Conservation (phyloP, 306 rosid species). For the Corylus heterophylla region DNA sequence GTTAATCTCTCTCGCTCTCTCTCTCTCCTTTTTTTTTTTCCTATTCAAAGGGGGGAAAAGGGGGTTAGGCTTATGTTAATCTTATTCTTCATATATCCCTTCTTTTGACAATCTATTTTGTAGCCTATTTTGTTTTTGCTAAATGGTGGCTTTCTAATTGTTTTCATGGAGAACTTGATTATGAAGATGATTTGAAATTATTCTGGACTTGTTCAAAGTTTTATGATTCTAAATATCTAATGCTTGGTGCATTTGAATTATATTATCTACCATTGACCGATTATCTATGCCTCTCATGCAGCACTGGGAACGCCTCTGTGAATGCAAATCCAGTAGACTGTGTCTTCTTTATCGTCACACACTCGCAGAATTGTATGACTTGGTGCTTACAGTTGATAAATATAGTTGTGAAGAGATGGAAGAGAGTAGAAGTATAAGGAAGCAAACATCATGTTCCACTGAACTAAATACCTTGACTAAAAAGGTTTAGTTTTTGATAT, state of each 20-base stretch:
- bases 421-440: conserved; percentile 45
- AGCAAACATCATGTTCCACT: conserved; percentile 46
- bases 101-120: not conserved
- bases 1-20: not conserved
- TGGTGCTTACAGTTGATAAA: conserved; percentile 59
- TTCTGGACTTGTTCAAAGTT: conserved; percentile 16
- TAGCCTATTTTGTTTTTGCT: not conserved
- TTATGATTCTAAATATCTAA: conserved; percentile 12
- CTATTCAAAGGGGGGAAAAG: too few relatives aligned
- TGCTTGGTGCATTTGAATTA: conserved; percentile 3
- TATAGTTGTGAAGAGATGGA: conserved; percentile 51
- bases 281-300: conserved; percentile 42
- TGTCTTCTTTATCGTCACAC: conserved; percentile 85
- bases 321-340: conserved; percentile 71
- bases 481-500: conserved; percentile 52
- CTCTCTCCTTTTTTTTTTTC: too few relatives aligned
- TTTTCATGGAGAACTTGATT: not conserved
- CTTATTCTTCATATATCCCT: not conserved
- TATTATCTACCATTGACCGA: conserved; percentile 28
- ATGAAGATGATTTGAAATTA: conserved; percentile 18
- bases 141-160: not conserved
- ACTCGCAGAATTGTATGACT: conserved; percentile 73
- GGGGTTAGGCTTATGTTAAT: not conserved
- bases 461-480: conserved; percentile 57
- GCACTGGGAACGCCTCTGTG: conserved; percentile 95